A percentile compares a stretch with the other conserved stretches of the same genome.
Evolutionary conservation across 306 rosid genomes (phyloP).

Genomic region (Medicago truncatula): DNA sequence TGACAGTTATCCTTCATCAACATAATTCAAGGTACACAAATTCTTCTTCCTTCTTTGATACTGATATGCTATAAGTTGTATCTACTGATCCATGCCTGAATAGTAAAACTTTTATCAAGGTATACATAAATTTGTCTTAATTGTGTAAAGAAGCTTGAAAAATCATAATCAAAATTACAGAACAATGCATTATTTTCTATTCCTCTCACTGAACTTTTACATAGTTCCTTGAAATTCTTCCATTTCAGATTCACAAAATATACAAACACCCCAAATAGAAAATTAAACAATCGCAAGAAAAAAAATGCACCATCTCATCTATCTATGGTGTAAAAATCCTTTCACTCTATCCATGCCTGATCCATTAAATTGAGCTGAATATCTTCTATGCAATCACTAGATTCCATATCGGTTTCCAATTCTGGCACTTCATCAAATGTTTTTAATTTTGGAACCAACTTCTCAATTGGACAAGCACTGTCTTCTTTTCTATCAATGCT

Average conservation of each 20-base stretch:
- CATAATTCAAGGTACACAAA: no score
- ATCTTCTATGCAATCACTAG: conserved; percentile 42
- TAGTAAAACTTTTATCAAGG: no score
- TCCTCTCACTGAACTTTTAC: not conserved
- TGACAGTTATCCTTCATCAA: no score
- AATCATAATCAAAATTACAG: no score
- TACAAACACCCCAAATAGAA: not conserved
- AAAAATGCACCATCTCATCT: not conserved
- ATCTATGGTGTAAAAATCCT: not conserved
- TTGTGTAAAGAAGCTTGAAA: no score
- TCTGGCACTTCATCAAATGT: conserved; percentile 38
- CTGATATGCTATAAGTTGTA: no score
- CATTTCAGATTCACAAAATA: not conserved
- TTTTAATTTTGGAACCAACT: conserved; percentile 41
- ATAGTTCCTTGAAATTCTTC: not conserved
- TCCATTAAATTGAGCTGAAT: conserved; percentile 33
- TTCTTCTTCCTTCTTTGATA: no score
- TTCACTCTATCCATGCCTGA: conserved; percentile 45
- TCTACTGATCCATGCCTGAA: no score
- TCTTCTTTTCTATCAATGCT: conserved; percentile 51
- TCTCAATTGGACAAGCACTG: conserved; percentile 46
- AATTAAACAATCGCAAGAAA: not conserved
- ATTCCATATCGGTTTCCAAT: conserved; percentile 44
- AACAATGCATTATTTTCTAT: not conserved
- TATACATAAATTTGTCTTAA: no score